Base-by-base conservation (phyloP, 2,329 filamentous ascomycete species). In the Aspergillus tubingensis region DNA sequence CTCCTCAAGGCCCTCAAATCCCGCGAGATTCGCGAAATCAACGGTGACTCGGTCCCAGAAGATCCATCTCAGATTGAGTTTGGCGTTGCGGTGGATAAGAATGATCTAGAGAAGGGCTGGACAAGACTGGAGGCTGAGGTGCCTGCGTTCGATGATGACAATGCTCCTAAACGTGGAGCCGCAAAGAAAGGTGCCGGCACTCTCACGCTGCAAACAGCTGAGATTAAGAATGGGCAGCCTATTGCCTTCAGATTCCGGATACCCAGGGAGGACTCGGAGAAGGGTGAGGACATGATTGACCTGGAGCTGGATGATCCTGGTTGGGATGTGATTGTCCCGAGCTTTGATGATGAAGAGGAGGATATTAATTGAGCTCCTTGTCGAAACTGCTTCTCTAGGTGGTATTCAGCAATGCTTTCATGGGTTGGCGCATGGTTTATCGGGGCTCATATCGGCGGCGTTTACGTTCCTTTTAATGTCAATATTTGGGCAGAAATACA, bases 1-100 rank as follows among this genome's bases (percentile, higher is more conserved):
- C 83, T 93, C 2, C 76, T 90, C 17, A 75, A 79, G 0, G 77
- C 86, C 10, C 76, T 92, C 1, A 71, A 77, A 52, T 75, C 80
- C 36, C 77, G 76, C n/a, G 76, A 74, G 3, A 62, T 80, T 11
- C 71, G 60, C 39, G 70, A 78, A 44, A 75, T 81, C 51, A 76
- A 77, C 54, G 72, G 74, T 32, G 69, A 75, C 8, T 11, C 65
- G 8, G 32, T 79, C 58, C 79, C 82, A 36, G 65, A 74, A 59
- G 58, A 78, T 58, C 62, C 77, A 0, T 68, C 75, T 0, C 72
- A 80, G 5, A 76, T 85, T 43, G 75, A 82, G 39, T 71, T 85
- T 23, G 83, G 80, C 2, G 68, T 81, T 5, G 78, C 78, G 0
- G 69, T 79, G 27, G 81, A 85, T 69, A 72, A 70, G 38, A 79